Conservation (phyloP, 352 stramenopile species). For the Globisporangium nodosum region DNA sequence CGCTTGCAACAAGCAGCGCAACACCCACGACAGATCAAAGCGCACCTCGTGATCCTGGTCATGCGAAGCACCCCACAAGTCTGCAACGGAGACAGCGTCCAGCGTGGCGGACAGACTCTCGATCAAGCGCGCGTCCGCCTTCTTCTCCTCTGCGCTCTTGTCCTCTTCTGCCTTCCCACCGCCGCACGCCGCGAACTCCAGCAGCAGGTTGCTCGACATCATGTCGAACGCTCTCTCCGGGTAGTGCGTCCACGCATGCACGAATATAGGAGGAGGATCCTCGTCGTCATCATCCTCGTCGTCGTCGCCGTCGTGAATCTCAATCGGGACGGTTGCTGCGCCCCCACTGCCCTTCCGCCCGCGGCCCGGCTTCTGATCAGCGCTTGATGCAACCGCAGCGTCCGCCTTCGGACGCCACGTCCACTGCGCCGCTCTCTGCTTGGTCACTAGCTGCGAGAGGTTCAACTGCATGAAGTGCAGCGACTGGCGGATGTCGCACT, state of each 20-base stretch:
- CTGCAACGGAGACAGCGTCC: slow-evolving; percentile 41
- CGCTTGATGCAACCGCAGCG: neutral
- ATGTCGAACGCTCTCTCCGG: slow-evolving; percentile 44
- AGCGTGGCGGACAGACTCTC: slow-evolving; percentile 37
- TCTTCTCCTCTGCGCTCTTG: slow-evolving; percentile 34
- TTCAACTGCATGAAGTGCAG: slow-evolving; percentile 68
- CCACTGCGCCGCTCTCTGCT: slow-evolving; percentile 11
- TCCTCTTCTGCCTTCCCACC: slow-evolving; percentile 21
- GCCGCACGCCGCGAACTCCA: slow-evolving; percentile 23
- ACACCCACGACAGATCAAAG: neutral
- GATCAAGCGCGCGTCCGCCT: slow-evolving; percentile 29
- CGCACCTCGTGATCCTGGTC: slow-evolving; percentile 22
- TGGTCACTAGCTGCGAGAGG: slow-evolving; percentile 16
- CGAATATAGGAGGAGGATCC: neutral
- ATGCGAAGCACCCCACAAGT: slow-evolving; percentile 23
- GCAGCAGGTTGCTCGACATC: slow-evolving; percentile 53
- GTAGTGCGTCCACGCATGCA: slow-evolving; percentile 51
- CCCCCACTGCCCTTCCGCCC: neutral
- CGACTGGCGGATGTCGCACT: slow-evolving; percentile 60
- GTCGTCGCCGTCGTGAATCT: neutral
- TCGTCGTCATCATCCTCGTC: slow-evolving; percentile 3
- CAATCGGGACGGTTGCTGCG: neutral
- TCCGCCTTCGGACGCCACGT: slow-evolving; percentile 8
- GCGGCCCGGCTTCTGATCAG: too few species aligned
- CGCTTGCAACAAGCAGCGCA: neutral